These are phyloP conservation scores for Trametes elegans DNA, from an alignment of 768 basidiomycete species.

Conservation along the genomic window DNA sequence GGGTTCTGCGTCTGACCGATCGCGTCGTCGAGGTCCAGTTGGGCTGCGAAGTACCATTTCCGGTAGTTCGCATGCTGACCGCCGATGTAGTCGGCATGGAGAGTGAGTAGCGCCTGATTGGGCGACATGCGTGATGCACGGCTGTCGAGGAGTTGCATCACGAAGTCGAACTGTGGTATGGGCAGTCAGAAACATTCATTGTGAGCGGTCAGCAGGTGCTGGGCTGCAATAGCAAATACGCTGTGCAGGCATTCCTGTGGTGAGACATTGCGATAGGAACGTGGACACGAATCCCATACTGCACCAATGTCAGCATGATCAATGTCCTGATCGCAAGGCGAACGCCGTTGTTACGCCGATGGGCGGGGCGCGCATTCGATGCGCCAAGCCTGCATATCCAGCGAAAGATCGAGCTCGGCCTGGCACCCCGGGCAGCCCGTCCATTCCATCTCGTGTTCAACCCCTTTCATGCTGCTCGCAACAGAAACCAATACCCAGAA, in stretches of 20 bases:
- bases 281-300: too few species aligned
- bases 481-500: not conserved
- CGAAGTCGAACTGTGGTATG: conserved; percentile 78
- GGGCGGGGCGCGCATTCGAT: too few species aligned
- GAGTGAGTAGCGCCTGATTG: conserved; percentile 88
- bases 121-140: conserved; percentile 97
- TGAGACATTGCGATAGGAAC: too few species aligned
- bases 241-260: too few species aligned
- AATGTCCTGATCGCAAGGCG: too few species aligned
- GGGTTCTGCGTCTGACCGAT: conserved; percentile 92
- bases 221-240: too few species aligned
- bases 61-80: conserved; percentile 98
- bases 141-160: conserved; percentile 97
- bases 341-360: too few species aligned
- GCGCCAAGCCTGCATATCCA: too few species aligned
- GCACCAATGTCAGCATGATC: too few species aligned
- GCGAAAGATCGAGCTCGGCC: too few species aligned
- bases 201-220: not conserved
- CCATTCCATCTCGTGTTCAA: too few species aligned
- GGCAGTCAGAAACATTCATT: not conserved
- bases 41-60: conserved; percentile 99
- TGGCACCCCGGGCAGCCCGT: too few species aligned
- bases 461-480: not conserved
- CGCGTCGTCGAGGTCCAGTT: conserved; percentile 97
- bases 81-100: conserved; percentile 99